Conservation (phyloP, 129 eudicot species). For the Flaveria linearis region DNA sequence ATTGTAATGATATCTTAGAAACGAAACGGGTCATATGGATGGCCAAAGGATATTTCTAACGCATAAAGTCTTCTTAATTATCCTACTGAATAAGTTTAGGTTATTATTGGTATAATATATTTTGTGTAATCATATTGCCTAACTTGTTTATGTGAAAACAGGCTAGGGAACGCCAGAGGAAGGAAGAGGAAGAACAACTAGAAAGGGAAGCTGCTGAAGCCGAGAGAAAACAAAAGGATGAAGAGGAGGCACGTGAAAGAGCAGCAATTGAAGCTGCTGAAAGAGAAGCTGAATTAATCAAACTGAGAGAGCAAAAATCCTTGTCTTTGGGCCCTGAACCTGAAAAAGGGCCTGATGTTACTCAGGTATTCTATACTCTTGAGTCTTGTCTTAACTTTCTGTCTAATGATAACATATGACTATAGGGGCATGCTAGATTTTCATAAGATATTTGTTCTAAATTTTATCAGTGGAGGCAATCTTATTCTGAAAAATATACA, state of each 20-base stretch:
- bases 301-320: conserved; percentile 73
- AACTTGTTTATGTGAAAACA: conserved; percentile 32
- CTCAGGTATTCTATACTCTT: conserved; percentile 62
- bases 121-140: conserved; percentile 6
- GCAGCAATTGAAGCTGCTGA: conserved; percentile 92
- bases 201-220: conserved; percentile 94
- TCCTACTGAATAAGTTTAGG: neutral
- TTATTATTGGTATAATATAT: neutral
- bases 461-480: neutral
- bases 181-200: conserved; percentile 77
- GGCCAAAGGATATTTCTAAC: neutral
- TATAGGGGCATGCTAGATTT: conserved; percentile 9
- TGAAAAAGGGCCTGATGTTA: conserved; percentile 84
- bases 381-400: neutral
- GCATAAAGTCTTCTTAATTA: neutral
- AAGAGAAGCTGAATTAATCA: conserved; percentile 77
- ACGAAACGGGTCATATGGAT: neutral
- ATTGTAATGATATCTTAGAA: neutral
- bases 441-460: conserved; percentile 8
- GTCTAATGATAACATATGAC: neutral
- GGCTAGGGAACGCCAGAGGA: conserved; percentile 90
- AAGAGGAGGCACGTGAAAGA: conserved; percentile 90
- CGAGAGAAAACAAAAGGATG: conserved; percentile 79
- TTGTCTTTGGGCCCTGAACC: conserved; percentile 85
- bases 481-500: neutral